Evolutionary conservation across 345 rosid genomes (phyloP).

Genomic region (Viola odorata): DNA sequence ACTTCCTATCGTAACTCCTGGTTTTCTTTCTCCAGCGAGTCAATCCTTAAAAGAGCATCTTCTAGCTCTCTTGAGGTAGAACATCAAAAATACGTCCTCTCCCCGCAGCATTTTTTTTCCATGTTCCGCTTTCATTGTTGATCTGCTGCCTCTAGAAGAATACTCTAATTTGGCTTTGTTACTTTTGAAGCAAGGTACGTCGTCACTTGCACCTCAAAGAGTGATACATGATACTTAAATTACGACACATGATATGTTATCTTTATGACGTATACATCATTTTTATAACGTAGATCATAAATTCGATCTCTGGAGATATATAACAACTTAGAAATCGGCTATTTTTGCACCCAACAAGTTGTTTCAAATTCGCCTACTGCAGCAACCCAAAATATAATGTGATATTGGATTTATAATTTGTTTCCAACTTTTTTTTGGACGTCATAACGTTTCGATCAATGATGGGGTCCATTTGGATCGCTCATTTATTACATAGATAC

Average conservation of each 20-base stretch:
- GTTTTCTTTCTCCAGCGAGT: slow-evolving; percentile 67
- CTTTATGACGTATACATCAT: slow-evolving; percentile 17
- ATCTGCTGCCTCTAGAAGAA: slow-evolving; percentile 15
- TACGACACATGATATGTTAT: slow-evolving; percentile 19
- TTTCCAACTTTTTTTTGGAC: too few relatives aligned
- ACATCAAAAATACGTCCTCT: slow-evolving; percentile 48
- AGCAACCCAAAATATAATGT: too few relatives aligned
- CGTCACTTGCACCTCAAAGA: slow-evolving; percentile 23
- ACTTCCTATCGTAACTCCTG: slow-evolving; percentile 66
- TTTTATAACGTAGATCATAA: too few relatives aligned
- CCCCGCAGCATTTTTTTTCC: slow-evolving; percentile 37
- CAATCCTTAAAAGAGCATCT: slow-evolving; percentile 46
- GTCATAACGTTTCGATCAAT: too few relatives aligned
- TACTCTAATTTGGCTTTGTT: slow-evolving; percentile 16
- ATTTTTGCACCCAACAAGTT: not conserved
- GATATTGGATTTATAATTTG: too few relatives aligned
- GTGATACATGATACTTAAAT: slow-evolving; percentile 2
- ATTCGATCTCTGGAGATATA: too few relatives aligned
- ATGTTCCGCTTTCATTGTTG: slow-evolving; percentile 8
- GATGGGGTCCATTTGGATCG: too few relatives aligned
- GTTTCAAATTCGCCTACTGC: too few relatives aligned
- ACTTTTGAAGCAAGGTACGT: slow-evolving; percentile 39
- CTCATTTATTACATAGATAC: too few relatives aligned
- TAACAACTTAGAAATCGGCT: not conserved
- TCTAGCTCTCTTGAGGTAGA: slow-evolving; percentile 57